Percentiles rank a stretch among this genome's conserved stretches.
Evolutionary conservation across 2,329 filamentous ascomycete genomes (phyloP).

Genomic region (Verruconis gallopava): DNA sequence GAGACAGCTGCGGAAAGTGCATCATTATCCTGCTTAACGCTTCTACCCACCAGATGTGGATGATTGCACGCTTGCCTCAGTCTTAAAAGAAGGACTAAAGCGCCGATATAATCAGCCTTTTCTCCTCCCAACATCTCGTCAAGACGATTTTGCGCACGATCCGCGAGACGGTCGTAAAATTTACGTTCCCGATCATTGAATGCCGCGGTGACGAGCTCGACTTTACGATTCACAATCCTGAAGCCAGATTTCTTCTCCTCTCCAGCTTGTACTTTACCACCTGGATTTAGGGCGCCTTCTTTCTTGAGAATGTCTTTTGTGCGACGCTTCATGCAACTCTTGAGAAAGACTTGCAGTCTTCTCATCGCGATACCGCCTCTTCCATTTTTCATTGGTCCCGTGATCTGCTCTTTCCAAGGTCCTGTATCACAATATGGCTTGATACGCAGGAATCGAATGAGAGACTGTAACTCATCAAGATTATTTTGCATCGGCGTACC

Average conservation of each 20-base stretch:
- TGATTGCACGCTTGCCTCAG: constrained; percentile 93
- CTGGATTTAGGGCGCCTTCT: constrained; percentile 66
- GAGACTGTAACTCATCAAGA: constrained; percentile 84
- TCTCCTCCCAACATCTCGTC: constrained; percentile 75
- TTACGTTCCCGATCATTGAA: constrained; percentile 68
- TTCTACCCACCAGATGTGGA: constrained; percentile 72
- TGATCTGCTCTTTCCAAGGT: constrained; percentile 87
- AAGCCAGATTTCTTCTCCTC: constrained; percentile 52
- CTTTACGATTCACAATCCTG: constrained; percentile 81
- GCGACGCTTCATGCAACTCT: constrained; percentile 96
- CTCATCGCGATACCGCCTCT: constrained; percentile 80
- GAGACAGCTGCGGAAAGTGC: constrained; percentile 54
- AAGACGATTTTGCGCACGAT: constrained; percentile 73
- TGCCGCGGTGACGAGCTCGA: constrained; percentile 64
- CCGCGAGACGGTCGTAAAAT: constrained; percentile 77
- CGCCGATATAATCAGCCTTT: constrained; percentile 81
- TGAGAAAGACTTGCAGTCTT: constrained; percentile 69
- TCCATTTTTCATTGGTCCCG: constrained; percentile 76
- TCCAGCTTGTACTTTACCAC: constrained; percentile 50
- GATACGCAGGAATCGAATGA: constrained; percentile 86
- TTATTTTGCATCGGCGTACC: constrained; percentile 98
- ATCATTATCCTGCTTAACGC: constrained; percentile 78
- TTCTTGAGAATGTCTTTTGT: constrained; percentile 94
- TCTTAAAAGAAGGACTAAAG: constrained; percentile 79
- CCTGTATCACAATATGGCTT: constrained; percentile 77